These are phyloP conservation scores for Cercospora beticola DNA, from an alignment of 2,329 filamentous ascomycete genomes.

Conservation along the genomic window DNA sequence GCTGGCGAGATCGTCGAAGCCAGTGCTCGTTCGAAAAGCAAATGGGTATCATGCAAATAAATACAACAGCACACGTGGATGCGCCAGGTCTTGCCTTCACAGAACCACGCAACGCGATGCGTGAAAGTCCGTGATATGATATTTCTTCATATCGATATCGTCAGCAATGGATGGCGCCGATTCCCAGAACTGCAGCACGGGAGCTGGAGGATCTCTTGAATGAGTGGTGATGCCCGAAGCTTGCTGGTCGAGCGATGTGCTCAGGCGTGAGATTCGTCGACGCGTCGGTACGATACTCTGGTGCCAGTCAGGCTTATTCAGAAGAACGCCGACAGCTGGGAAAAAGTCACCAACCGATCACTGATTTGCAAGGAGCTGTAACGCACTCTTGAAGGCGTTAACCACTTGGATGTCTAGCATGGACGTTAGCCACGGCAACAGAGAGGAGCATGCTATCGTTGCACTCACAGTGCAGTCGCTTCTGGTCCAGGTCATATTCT, in stretches of 20 bases:
- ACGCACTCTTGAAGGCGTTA: constrained; percentile 51
- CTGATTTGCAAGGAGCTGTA: constrained; percentile 42
- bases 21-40: not conserved
- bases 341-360: constrained; percentile 24
- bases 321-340: constrained; percentile 25
- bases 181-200: not conserved
- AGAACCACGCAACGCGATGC: constrained; percentile 24
- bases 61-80: not conserved
- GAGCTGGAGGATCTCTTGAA: not conserved
- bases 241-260: not conserved
- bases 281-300: constrained; percentile 17
- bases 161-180: not conserved
- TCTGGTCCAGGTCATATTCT: constrained; percentile 69
- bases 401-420: constrained; percentile 48
- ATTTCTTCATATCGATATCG: constrained; percentile 12
- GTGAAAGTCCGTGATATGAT: constrained; percentile 18
- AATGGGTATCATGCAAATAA: constrained; percentile 17
- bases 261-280: constrained; percentile 2
- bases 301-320: constrained; percentile 26
- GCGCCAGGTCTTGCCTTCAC: constrained; percentile 30
- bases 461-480: constrained; percentile 74
- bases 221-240: not conserved
- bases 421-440: constrained; percentile 31
- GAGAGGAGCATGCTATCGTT: not conserved
- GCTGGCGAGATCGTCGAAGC: not conserved